A percentile compares a stretch with the other conserved stretches of the same genome.
These are phyloP conservation scores for Tulasnella calospora DNA, from an alignment of 768 basidiomycete species.

Conservation along the genomic window DNA sequence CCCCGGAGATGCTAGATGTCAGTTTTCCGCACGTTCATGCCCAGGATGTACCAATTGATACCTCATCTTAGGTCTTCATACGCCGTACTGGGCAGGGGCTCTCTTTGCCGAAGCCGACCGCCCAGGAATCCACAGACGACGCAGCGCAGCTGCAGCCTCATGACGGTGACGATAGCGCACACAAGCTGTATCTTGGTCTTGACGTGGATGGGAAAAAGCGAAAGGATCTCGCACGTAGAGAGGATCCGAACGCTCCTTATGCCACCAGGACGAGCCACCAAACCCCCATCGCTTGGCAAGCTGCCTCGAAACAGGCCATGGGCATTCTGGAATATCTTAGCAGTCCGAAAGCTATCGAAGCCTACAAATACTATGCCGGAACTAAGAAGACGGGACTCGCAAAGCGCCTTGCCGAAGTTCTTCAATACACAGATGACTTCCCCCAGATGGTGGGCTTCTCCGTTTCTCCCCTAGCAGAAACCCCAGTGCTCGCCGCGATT, in stretches of 20 bases:
- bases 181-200: slow-evolving; percentile 50
- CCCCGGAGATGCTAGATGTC: slow-evolving; percentile 49
- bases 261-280: slow-evolving; percentile 8
- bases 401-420: slow-evolving; percentile 39
- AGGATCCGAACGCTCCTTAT: slow-evolving; percentile 46
- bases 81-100: slow-evolving; percentile 46
- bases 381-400: slow-evolving; percentile 44
- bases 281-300: slow-evolving; percentile 44
- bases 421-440: slow-evolving; percentile 42
- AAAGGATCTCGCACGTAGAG: slow-evolving; percentile 48
- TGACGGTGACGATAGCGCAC: slow-evolving; percentile 37
- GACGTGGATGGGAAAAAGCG: slow-evolving; percentile 62
- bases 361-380: slow-evolving; percentile 49
- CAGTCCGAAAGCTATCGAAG: slow-evolving; percentile 45
- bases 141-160: slow-evolving; percentile 32
- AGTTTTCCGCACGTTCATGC: neutral
- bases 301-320: slow-evolving; percentile 33
- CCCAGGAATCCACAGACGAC: slow-evolving; percentile 19
- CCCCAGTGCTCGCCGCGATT: slow-evolving; percentile 48
- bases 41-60: neutral
- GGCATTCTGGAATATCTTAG: slow-evolving; percentile 46
- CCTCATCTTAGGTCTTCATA: slow-evolving; percentile 42
- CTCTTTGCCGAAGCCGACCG: slow-evolving; percentile 29
- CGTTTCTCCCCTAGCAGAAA: slow-evolving; percentile 47
- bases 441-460: slow-evolving; percentile 52